Evolutionary conservation across 768 basidiomycete species (phyloP).

Genomic region (Daedaleopsis nitida): DNA sequence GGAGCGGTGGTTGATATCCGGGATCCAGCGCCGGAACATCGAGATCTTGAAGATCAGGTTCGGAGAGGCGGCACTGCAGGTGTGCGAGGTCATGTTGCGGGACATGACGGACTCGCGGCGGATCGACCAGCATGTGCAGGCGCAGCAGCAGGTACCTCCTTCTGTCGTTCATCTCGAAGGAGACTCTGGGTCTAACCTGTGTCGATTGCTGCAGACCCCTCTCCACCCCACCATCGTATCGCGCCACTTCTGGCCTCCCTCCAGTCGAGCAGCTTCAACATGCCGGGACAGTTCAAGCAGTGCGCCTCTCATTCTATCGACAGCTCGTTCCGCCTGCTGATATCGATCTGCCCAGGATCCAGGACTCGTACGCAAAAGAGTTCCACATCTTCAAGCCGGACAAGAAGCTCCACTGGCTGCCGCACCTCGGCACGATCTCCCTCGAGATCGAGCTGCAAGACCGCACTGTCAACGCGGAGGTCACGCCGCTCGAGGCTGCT

Average conservation of each 20-base stretch:
- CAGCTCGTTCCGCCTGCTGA: neutral
- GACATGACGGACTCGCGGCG: slow-evolving; percentile 96
- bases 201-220: slow-evolving; percentile 46
- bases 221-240: slow-evolving; percentile 93
- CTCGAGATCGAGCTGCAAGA: slow-evolving; percentile 84
- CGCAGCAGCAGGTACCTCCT: slow-evolving; percentile 57
- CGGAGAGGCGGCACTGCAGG: slow-evolving; percentile 89
- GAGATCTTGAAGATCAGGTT: slow-evolving; percentile 96
- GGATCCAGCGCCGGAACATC: slow-evolving; percentile 77
- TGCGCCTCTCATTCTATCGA: slow-evolving; percentile 37
- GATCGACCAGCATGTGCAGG: slow-evolving; percentile 85
- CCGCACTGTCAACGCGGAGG: slow-evolving; percentile 71
- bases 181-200: neutral
- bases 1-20: neutral
- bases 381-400: slow-evolving; percentile 89
- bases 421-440: slow-evolving; percentile 83
- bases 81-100: slow-evolving; percentile 97
- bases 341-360: slow-evolving; percentile 49
- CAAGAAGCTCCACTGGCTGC: slow-evolving; percentile 87
- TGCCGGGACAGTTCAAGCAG: slow-evolving; percentile 87
- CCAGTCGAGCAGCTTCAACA: slow-evolving; percentile 66
- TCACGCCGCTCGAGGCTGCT: slow-evolving; percentile 87
- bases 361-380: slow-evolving; percentile 73
- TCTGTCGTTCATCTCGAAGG: neutral
- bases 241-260: slow-evolving; percentile 93